These are phyloP conservation scores for Boletus rubescentipes DNA, from an alignment of 768 basidiomycete species.

Conservation along the genomic window DNA sequence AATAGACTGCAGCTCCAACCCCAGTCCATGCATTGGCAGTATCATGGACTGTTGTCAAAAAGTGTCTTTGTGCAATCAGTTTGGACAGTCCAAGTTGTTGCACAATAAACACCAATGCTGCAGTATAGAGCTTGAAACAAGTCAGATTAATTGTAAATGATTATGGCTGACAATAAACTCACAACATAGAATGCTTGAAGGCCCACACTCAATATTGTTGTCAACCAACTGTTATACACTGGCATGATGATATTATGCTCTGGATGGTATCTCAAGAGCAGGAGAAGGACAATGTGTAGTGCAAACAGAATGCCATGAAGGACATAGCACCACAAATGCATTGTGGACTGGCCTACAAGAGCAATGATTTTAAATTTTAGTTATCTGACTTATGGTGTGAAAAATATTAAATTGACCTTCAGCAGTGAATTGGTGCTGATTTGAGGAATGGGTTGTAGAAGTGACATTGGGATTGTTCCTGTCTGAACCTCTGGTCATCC, in stretches of 20 bases:
- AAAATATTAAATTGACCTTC: not conserved
- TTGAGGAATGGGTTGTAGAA: not conserved
- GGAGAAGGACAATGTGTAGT: not conserved
- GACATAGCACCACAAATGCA: not conserved
- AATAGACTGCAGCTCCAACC: conserved; percentile 17
- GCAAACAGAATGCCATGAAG: not conserved
- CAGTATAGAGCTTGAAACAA: conserved; percentile 12
- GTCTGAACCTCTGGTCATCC: not conserved
- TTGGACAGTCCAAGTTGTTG: conserved; percentile 15
- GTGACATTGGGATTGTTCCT: not conserved
- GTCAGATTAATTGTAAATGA: not conserved
- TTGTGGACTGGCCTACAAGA: not conserved
- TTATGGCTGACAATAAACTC: not conserved
- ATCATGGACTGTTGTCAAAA: conserved; percentile 22
- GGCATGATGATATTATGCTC: not conserved
- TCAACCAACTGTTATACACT: not conserved
- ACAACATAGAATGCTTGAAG: not conserved
- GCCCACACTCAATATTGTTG: not conserved
- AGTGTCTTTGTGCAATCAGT: conserved; percentile 1
- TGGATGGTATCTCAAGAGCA: not conserved
- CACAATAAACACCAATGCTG: conserved; percentile 15
- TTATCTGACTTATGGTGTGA: no score
- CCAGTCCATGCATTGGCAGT: conserved; percentile 20
- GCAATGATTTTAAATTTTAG: not conserved
- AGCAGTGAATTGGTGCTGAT: not conserved